A percentile compares a stretch with the other conserved stretches of the same genome.
Conservation (phyloP, 345 rosid species). For the Citrus maxima region DNA sequence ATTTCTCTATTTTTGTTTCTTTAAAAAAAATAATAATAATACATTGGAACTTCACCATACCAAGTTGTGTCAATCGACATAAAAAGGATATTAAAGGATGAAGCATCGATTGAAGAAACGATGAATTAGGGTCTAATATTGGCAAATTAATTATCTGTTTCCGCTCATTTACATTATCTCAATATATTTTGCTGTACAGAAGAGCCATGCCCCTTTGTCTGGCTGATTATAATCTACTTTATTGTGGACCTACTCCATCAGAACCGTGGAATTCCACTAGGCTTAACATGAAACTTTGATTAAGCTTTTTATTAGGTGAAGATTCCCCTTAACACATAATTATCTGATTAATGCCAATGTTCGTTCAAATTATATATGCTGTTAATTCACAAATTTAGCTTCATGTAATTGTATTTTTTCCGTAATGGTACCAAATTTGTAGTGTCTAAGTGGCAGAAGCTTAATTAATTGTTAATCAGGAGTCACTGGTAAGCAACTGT, state of each 20-base stretch:
- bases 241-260: constrained; percentile 27
- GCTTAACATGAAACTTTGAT: constrained; percentile 17
- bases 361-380: not conserved
- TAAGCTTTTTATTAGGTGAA: constrained; percentile 18
- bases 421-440: not conserved
- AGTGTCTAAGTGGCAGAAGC: not conserved
- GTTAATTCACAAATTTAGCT: not conserved
- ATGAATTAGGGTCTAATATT: constrained; percentile 3
- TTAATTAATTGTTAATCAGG: not conserved
- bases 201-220: constrained; percentile 36
- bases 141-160: constrained; percentile 3
- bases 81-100: not conserved
- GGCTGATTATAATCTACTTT: constrained; percentile 23
- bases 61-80: not conserved
- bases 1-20: not conserved
- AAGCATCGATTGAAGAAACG: constrained; percentile 1
- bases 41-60: not conserved
- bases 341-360: not conserved
- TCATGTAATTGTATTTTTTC: not conserved
- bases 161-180: constrained; percentile 3
- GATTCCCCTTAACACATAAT: constrained; percentile 23
- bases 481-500: not conserved
- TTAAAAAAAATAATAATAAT: not conserved
- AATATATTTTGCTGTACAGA: constrained; percentile 12
- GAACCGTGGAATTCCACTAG: constrained; percentile 2